Evolutionary conservation across 139 green algal genomes (phyloP).

Genomic region (Closterium sp.): DNA sequence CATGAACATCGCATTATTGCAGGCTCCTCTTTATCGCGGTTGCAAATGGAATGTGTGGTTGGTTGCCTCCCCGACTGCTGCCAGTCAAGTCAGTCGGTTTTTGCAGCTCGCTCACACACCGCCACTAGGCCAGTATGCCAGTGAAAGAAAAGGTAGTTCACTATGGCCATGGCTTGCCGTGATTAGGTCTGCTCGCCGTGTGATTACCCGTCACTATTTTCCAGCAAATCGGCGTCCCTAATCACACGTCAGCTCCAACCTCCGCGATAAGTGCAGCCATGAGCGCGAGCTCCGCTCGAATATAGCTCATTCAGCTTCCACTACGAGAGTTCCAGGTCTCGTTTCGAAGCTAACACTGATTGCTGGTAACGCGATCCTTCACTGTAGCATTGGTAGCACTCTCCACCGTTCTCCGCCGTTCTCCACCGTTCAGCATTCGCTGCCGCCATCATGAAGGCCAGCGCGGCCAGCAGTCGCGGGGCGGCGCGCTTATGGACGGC

Average conservation of each 20-base stretch:
- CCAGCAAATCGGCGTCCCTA: neutral
- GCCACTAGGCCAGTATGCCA: no score
- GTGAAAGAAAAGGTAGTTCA: no score
- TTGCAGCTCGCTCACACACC: no score
- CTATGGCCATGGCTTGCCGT: neutral
- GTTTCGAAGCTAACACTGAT: neutral
- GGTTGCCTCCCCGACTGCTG: neutral
- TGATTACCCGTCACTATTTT: no score
- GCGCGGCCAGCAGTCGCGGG: neutral
- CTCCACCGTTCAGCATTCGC: neutral
- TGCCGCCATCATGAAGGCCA: neutral
- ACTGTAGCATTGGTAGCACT: no score
- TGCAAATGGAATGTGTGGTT: neutral
- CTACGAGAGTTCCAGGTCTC: no score
- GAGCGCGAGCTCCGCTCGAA: no score
- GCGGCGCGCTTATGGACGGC: neutral
- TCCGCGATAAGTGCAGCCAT: no score
- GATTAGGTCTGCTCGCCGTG: neutral
- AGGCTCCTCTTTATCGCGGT: neutral
- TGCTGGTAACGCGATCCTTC: neutral
- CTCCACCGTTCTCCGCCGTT: no score
- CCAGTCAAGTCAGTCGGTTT: neutral
- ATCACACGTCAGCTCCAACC: no score
- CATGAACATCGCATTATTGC: no score
- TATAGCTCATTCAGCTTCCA: no score